Evolutionary conservation across 257 asterid species (phyloP).

Genomic region (Leonotis leonurus): DNA sequence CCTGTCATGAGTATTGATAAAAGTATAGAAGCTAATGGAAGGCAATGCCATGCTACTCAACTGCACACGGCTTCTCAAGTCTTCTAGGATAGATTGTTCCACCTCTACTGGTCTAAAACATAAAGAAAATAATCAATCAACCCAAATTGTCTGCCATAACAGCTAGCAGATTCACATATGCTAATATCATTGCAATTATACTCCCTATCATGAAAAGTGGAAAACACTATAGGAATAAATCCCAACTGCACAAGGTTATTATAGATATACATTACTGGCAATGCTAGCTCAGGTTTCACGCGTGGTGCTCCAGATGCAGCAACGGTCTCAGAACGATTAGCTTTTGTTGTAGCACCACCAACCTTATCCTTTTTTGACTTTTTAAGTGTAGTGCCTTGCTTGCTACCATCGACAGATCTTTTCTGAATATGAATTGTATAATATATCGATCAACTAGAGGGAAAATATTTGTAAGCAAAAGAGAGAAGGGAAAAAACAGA

Average conservation of each 20-base stretch:
- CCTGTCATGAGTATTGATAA: conserved; percentile 91
- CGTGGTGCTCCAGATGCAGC: conserved; percentile 68
- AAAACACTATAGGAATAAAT: background rate
- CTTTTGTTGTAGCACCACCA: conserved; percentile 61
- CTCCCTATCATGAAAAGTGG: background rate
- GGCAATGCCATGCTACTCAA: conserved; percentile 72
- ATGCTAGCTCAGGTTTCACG: conserved; percentile 79
- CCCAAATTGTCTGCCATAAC: background rate
- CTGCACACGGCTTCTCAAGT: conserved; percentile 89
- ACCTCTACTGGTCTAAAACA: conserved; percentile 67
- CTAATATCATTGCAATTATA: background rate
- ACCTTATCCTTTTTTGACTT: conserved; percentile 81
- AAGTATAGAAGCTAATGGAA: conserved; percentile 89
- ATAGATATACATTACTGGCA: conserved; percentile 63
- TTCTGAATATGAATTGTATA: conserved; percentile 37
- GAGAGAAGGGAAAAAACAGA: background rate
- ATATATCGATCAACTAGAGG: conserved; percentile 10
- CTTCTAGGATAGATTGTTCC: conserved; percentile 92
- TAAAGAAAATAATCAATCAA: background rate
- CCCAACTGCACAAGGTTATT: conserved; percentile 8
- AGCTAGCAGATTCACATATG: conserved; percentile 15
- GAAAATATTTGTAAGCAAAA: background rate
- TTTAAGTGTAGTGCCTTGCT: conserved; percentile 64
- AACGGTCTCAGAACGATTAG: conserved; percentile 62
- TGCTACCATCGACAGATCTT: conserved; percentile 74